A percentile compares a stretch with the other conserved stretches of the same genome.
Evolutionary conservation across 768 basidiomycete genomes (phyloP).

Genomic region (Podaxis rugospora): DNA sequence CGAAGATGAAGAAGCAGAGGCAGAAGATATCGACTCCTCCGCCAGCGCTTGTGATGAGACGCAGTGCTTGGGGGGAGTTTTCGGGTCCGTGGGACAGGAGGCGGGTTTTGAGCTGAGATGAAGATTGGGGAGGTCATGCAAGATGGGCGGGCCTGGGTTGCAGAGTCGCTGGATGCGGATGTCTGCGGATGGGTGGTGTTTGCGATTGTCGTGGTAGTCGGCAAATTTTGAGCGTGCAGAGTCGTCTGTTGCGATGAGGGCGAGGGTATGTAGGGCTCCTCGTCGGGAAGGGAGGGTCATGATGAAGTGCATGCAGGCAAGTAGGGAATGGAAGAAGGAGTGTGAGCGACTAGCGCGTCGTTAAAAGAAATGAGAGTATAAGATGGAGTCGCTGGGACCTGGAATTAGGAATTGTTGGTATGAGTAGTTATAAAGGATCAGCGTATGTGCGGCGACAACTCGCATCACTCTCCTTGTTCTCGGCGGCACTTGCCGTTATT

Average conservation of each 20-base stretch:
- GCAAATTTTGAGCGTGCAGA: slow-evolving; percentile 14
- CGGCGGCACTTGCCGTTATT: slow-evolving; percentile 33
- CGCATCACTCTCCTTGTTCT: neutral
- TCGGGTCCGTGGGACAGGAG: slow-evolving; percentile 14
- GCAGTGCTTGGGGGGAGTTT: slow-evolving; percentile 14
- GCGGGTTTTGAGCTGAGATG: slow-evolving; percentile 22
- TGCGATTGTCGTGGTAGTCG: slow-evolving; percentile 12
- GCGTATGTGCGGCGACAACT: slow-evolving; percentile 21
- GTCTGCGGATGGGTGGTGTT: slow-evolving; percentile 13
- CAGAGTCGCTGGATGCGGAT: slow-evolving; percentile 18
- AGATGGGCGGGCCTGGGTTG: slow-evolving; percentile 13
- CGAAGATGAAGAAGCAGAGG: slow-evolving; percentile 27
- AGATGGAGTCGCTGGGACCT: slow-evolving; percentile 15
- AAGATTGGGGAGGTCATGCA: slow-evolving; percentile 21
- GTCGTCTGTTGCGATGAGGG: slow-evolving; percentile 28
- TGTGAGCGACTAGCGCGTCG: slow-evolving; percentile 18
- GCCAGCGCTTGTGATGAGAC: neutral
- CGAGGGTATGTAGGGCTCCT: slow-evolving; percentile 34
- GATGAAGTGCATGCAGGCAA: slow-evolving; percentile 24
- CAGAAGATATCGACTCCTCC: slow-evolving; percentile 3
- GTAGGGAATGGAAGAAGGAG: slow-evolving; percentile 19
- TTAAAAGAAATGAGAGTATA: slow-evolving; percentile 15
- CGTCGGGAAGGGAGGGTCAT: slow-evolving; percentile 23
- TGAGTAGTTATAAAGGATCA: slow-evolving; percentile 19
- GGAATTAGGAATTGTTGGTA: slow-evolving; percentile 6